phyloP scores from a whole-genome alignment of 805 yeast species.

The Komagataella ulmi region DNA sequence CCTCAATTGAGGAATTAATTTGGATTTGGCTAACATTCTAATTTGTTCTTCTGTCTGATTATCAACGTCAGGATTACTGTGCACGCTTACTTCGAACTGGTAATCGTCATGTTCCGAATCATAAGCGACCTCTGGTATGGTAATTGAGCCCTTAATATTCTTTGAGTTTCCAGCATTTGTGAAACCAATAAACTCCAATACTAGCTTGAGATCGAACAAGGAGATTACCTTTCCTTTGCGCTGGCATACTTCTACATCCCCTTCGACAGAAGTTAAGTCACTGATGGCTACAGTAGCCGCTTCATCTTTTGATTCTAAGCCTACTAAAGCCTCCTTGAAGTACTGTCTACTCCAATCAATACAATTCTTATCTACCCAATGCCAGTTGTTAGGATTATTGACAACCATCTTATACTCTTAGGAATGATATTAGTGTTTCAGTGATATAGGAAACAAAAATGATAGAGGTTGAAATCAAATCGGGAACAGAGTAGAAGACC shows the following conservation, averaged over 20 bases:
- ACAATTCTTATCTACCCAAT: constrained; percentile 98
- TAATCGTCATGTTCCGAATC: constrained; percentile 79
- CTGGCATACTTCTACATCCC: constrained; percentile 95
- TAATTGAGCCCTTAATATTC: constrained; percentile 55
- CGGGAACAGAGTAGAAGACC: neutral
- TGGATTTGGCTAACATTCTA: constrained; percentile 31
- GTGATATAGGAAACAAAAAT: neutral
- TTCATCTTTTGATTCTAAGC: constrained; percentile 24
- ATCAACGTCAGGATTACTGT: constrained; percentile 32
- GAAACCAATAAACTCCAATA: constrained; percentile 43
- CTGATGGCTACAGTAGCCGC: constrained; percentile 21
- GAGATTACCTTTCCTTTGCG: constrained; percentile 94
- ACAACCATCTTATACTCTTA: constrained; percentile 52
- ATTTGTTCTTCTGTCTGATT: constrained; percentile 33
- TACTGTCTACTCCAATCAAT: constrained; percentile 79
- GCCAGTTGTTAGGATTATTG: constrained; percentile 98
- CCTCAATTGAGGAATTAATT: constrained; percentile 62
- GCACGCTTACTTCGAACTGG: constrained; percentile 68
- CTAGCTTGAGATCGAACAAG: constrained; percentile 67
- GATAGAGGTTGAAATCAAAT: neutral
- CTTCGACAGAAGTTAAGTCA: constrained; percentile 54
- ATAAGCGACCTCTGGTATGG: constrained; percentile 87
- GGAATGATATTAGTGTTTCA: neutral
- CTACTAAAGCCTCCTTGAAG: constrained; percentile 48
- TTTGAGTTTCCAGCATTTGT: constrained; percentile 21